Evolutionary conservation across 345 rosid species (phyloP).

Genomic region (Eucalyptus erythrocorys): DNA sequence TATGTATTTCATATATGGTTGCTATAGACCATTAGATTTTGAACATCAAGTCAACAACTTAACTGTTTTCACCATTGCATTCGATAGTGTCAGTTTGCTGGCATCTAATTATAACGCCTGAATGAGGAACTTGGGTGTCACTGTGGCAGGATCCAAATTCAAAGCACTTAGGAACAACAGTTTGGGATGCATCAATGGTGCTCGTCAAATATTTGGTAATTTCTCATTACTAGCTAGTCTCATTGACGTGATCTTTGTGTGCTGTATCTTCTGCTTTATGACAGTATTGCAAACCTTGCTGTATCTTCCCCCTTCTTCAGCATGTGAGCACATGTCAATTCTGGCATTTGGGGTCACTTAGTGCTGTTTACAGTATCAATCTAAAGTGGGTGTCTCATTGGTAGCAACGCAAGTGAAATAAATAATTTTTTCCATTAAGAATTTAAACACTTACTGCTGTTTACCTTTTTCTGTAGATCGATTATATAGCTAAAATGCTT

Average conservation of each 20-base stretch:
- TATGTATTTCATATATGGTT: not conserved
- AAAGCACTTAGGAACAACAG: constrained; percentile 89
- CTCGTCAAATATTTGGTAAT: constrained; percentile 77
- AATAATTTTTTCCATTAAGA: not conserved
- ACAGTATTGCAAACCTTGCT: not conserved
- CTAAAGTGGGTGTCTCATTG: not conserved
- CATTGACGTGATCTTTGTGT: not conserved
- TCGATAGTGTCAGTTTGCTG: not conserved
- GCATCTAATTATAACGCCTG: not conserved
- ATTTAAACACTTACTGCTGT: not conserved
- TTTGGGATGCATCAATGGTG: constrained; percentile 97
- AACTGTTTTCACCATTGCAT: not conserved
- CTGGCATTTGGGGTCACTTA: not conserved
- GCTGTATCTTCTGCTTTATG: not conserved
- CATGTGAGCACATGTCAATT: not conserved
- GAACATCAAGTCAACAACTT: not conserved
- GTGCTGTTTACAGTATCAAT: not conserved
- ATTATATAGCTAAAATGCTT: not conserved
- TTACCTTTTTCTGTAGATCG: not conserved
- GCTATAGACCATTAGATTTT: not conserved
- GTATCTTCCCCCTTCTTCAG: not conserved
- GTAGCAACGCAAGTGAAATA: not conserved
- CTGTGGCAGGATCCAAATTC: constrained; percentile 82
- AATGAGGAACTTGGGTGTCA: not conserved
- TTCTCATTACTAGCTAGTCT: not conserved